phyloP scores from a whole-genome alignment of 306 rosid species.

The Prunus mongolica region DNA sequence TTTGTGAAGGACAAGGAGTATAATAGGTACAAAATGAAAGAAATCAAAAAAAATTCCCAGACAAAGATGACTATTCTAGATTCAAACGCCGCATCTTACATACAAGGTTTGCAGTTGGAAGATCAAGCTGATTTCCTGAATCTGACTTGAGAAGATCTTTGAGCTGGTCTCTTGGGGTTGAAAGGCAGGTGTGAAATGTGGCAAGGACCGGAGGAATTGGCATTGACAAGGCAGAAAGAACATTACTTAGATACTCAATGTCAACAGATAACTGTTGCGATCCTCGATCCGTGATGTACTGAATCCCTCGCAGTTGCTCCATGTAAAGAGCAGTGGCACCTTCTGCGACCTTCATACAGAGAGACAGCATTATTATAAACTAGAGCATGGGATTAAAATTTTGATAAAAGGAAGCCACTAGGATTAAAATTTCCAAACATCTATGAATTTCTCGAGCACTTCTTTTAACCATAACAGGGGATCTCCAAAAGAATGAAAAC shows the following conservation, averaged over 20 bases:
- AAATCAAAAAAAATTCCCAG: background rate
- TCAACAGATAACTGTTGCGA: slow-evolving; percentile 91
- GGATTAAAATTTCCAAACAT: no score
- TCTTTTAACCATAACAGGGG: background rate
- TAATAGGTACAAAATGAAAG: background rate
- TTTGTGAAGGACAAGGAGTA: background rate
- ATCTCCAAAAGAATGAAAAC: no score
- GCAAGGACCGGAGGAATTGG: slow-evolving; percentile 72
- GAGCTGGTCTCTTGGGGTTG: slow-evolving; percentile 70
- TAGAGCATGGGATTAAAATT: background rate
- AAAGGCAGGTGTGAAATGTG: slow-evolving; percentile 77
- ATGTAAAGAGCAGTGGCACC: slow-evolving; percentile 95
- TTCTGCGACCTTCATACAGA: slow-evolving; percentile 72
- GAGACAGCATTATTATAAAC: background rate
- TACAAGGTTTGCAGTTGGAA: slow-evolving; percentile 84
- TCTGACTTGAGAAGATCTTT: slow-evolving; percentile 70
- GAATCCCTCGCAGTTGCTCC: slow-evolving; percentile 88
- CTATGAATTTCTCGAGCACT: background rate
- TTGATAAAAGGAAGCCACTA: background rate
- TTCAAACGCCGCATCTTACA: slow-evolving; percentile 82
- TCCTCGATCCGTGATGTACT: slow-evolving; percentile 79
- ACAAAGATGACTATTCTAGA: slow-evolving; percentile 29
- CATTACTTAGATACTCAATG: slow-evolving; percentile 87
- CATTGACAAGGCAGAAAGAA: slow-evolving; percentile 91
- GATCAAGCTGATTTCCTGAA: slow-evolving; percentile 68